A percentile compares a stretch with the other conserved stretches of the same genome.
Evolutionary conservation across 805 yeast genomes (phyloP).

Genomic region (Millerozyma miso): DNA sequence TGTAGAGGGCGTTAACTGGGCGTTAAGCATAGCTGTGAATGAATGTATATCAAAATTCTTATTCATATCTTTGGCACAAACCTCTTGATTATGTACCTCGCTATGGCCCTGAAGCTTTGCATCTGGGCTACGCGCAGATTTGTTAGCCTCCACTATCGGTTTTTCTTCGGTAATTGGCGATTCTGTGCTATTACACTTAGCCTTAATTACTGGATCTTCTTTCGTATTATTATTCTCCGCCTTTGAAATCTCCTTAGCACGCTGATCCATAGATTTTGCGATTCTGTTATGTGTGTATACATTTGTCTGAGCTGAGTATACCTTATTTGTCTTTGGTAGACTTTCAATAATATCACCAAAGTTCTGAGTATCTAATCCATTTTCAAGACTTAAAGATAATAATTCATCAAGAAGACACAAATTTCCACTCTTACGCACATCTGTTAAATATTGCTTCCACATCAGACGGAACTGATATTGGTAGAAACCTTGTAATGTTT

Average conservation of each 20-base stretch:
- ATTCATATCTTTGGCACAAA: not conserved
- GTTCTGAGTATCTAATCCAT: constrained; percentile 10
- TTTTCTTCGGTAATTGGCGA: constrained; percentile 1
- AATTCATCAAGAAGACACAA: constrained; percentile 14
- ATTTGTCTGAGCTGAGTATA: not conserved
- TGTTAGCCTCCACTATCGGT: not conserved
- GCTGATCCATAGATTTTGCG: not conserved
- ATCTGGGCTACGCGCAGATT: not conserved
- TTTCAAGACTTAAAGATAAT: constrained; percentile 4
- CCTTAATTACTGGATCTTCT: not conserved
- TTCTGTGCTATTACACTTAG: not conserved
- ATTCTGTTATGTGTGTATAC: not conserved
- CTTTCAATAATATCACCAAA: not conserved
- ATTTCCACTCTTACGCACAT: constrained; percentile 9
- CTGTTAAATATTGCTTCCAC: constrained; percentile 17
- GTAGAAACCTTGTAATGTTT: constrained; percentile 8
- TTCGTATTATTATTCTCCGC: not conserved
- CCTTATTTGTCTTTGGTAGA: not conserved
- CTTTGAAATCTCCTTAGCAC: not conserved
- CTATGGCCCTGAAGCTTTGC: constrained; percentile 1
- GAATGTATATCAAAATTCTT: constrained; percentile 21
- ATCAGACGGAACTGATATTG: constrained; percentile 12
- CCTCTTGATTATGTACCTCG: constrained; percentile 1
- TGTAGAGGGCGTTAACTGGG: constrained; percentile 13
- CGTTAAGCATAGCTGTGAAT: constrained; percentile 22